Base-by-base conservation (phyloP, 2,329 filamentous ascomycete genomes). In the Alternaria incomplexa region DNA sequence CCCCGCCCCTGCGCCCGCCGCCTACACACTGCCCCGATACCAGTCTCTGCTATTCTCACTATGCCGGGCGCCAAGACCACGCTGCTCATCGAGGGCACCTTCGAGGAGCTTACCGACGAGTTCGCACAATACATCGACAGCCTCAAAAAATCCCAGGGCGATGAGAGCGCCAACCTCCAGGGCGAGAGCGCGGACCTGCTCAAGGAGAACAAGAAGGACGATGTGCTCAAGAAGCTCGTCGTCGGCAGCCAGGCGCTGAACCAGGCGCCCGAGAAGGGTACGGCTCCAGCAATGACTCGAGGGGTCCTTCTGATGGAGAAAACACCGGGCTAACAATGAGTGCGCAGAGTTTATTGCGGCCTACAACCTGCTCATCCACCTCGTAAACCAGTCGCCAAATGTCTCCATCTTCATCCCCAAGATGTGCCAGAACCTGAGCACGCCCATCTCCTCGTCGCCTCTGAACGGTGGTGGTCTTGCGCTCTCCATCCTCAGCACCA, bases 301-400 rank as follows among this genome's bases (percentile, higher is more conserved):
- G 61, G 53, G 58, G 54, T 36, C 44, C 32, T 32, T 63, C 57
- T 50, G 63, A 55, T 25, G 22, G 32, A 58, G 54, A 55, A 28
- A 40, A 32, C 17, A 50, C 63, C 47, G 52, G 62, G 70, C 71
- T 80, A 70, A 79, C 69, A 71, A 55, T 66, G 63, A 63, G 59
- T 62, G 50, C 63, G 69, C 77, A 90, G 95, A 98, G 82, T 96
- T 97, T 81, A 94, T 93, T 64, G 91, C 95, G 63, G 93, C 95
- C 65, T 97, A 97, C 85, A 98, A 99, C 84, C 91, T 98, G 73
- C 90, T 99, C 80, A 90, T 98, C 78, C 93, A 97, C 85, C 90
- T 99, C 64, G 89, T 97, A 71, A 87, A 93, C 75, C 93, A 97
- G 83, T 93, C 93, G 63, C 89, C 91, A 74, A 92, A 94, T 73